Base-by-base conservation (phyloP, 208 protist species). In the Trypanosoma brucei region DNA sequence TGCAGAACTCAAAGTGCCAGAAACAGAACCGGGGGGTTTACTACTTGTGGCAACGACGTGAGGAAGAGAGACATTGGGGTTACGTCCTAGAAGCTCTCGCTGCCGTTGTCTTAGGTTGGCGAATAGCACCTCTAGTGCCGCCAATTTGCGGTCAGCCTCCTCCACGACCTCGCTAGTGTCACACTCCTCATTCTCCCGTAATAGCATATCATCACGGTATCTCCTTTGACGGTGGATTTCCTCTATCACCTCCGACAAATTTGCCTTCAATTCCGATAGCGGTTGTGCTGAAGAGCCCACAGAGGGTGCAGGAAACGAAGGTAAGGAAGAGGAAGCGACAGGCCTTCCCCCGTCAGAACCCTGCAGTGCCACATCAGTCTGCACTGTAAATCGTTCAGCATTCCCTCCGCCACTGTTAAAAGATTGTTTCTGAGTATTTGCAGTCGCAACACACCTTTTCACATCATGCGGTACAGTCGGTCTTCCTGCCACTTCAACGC, bases 101-200 rank as follows among this genome's bases (percentile, higher is more conserved):
- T 46, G 42, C 6, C 6, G 6, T 31, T 46, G 59, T 13, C 84
- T 79, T 51, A 91, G 78, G 38, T 35, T 72, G 6, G 44, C 42
- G 65, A 87, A 91, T 8, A 58, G 36, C 44, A 56, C 60, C 68
- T 93, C 81, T 33, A 93, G 50, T 52, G 63, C 60, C 2, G 39
- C 49, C 33, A 91, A 86, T 34, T 46, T 8, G 3, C 45, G 65
- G 50, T 93, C 87, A 3, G 78, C 58, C 46, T 70, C 67, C 30
- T n/a, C 56, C 8, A 89, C 57, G 59, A 70, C 69, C 9, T 13
- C 35, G 4, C 62, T 75, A 3, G 62, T 55, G 68, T 93, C 80
- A 64, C 85, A 62, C 54, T 88, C 74, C 66, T 91, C 87, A 59
- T 89, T 81, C 60, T 93, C 83, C 11, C 76, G 60, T 4, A 91